Percentiles rank a stretch among this genome's conserved stretches.
Conservation (phyloP, 1,284 basidiomycete species). For the Tilletia caries region DNA sequence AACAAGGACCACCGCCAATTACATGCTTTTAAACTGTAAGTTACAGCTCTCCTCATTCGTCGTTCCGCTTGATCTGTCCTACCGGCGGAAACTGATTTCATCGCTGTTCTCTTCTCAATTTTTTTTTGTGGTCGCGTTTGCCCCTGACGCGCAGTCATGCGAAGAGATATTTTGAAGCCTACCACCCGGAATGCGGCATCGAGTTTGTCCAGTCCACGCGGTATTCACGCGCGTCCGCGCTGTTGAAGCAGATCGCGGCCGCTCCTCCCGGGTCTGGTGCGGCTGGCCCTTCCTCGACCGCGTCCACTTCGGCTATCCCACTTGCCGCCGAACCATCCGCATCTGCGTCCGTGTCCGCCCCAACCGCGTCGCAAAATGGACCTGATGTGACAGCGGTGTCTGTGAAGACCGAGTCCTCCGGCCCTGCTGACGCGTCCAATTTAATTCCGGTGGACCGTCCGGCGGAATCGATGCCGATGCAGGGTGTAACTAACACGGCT, state of each 20-base stretch:
- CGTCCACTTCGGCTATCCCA: neutral
- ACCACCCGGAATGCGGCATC: conserved; percentile 49
- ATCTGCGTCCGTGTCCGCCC: neutral
- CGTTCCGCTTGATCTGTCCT: neutral
- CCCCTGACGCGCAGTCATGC: conserved; percentile 27
- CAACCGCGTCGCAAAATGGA: neutral
- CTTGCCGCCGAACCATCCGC: too few species aligned
- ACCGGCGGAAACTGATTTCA: neutral
- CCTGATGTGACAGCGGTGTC: neutral
- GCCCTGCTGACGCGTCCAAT: too few species aligned
- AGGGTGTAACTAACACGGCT: neutral
- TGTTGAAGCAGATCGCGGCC: neutral
- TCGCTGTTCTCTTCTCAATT: neutral
- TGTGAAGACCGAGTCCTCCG: too few species aligned
- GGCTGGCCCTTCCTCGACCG: neutral
- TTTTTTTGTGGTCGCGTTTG: neutral
- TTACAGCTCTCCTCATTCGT: neutral
- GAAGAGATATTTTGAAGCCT: conserved; percentile 49
- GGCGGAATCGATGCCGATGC: neutral
- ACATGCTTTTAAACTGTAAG: conserved; percentile 28
- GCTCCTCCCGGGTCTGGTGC: neutral
- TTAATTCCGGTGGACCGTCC: too few species aligned
- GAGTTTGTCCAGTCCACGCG: conserved; percentile 49
- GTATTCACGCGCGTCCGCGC: conserved; percentile 28
- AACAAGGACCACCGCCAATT: conserved; percentile 42